These are phyloP conservation scores for Odontarrhena argentea DNA, from an alignment of 345 rosid species.

Conservation along the genomic window DNA sequence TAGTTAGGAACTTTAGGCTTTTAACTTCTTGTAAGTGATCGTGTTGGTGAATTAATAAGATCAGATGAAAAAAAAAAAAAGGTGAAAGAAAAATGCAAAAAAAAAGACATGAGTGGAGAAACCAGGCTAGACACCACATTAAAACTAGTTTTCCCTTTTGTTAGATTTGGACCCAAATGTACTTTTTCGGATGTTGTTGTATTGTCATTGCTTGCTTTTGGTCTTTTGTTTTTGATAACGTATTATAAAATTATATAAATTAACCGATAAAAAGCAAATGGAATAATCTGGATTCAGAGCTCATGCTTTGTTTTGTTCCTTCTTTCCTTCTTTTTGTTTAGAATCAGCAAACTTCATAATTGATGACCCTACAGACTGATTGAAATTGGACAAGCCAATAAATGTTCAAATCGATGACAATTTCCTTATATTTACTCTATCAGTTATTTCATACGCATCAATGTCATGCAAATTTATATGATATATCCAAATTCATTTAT, in stretches of 20 bases:
- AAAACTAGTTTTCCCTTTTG: slow-evolving; percentile 27
- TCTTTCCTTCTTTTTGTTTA: slow-evolving; percentile 27
- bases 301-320: slow-evolving; percentile 31
- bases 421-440: too few relatives aligned
- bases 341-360: slow-evolving; percentile 24
- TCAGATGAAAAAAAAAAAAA: neutral
- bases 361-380: slow-evolving; percentile 6
- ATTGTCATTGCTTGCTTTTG: slow-evolving; percentile 29
- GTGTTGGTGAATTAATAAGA: too few relatives aligned
- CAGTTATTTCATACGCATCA: too few relatives aligned
- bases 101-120: slow-evolving; percentile 41
- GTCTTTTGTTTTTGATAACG: slow-evolving; percentile 26
- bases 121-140: slow-evolving; percentile 37
- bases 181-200: slow-evolving; percentile 28
- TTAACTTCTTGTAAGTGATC: too few relatives aligned
- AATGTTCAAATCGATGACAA: neutral
- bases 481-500: neutral
- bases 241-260: neutral
- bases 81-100: slow-evolving; percentile 24
- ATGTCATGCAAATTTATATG: neutral
- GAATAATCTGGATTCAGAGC: slow-evolving; percentile 17
- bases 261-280: too few relatives aligned
- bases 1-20: too few relatives aligned
- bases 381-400: slow-evolving; percentile 11
- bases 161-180: slow-evolving; percentile 39